These are phyloP conservation scores for Exophiala sp. DNA, from an alignment of 2,329 filamentous ascomycete species.

Conservation along the genomic window DNA sequence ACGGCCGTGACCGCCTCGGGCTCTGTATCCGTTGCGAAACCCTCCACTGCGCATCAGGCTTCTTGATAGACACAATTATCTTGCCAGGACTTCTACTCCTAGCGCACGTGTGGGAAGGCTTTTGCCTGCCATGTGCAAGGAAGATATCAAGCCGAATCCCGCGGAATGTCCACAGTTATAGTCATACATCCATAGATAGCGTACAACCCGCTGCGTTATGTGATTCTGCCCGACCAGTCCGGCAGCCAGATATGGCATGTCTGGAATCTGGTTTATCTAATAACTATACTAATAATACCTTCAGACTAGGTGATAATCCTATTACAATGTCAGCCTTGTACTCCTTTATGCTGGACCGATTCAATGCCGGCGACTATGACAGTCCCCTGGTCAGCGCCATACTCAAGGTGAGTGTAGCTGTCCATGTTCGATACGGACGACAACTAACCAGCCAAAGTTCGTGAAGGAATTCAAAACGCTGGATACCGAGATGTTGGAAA, in stretches of 20 bases:
- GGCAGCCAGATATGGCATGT: neutral
- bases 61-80: neutral
- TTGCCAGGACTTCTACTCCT: neutral
- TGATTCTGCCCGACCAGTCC: neutral
- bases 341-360: slow-evolving; percentile 45
- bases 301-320: slow-evolving; percentile 46
- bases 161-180: slow-evolving; percentile 14
- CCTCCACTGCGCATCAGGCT: neutral
- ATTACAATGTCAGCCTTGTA: slow-evolving; percentile 44
- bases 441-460: slow-evolving; percentile 39
- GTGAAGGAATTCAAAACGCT: slow-evolving; percentile 53
- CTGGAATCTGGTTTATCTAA: slow-evolving; percentile 2
- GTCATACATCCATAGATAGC: slow-evolving; percentile 21
- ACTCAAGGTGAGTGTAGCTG: slow-evolving; percentile 37
- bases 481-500: slow-evolving; percentile 53
- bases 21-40: neutral
- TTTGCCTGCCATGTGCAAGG: slow-evolving; percentile 2
- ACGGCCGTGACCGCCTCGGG: neutral
- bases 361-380: slow-evolving; percentile 44
- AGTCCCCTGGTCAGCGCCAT: slow-evolving; percentile 41
- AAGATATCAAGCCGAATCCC: neutral
- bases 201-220: slow-evolving; percentile 14
- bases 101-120: neutral
- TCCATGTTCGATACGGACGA: neutral
- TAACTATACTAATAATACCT: slow-evolving; percentile 29